Base-by-base conservation (phyloP, 192 early-diverging fungal genomes). In the Coemansia sp. region DNA sequence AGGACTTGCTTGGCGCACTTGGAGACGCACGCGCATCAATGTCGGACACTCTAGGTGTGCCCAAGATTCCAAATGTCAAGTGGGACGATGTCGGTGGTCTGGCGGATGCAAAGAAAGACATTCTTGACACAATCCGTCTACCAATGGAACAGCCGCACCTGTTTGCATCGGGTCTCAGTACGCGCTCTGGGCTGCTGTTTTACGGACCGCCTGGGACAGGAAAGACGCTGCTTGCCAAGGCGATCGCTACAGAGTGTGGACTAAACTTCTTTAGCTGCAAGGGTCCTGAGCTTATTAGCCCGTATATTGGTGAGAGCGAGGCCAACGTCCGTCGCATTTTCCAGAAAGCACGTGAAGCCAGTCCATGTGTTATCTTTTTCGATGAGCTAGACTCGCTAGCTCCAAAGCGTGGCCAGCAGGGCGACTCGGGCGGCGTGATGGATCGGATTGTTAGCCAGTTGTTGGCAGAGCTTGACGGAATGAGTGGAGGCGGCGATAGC, bases 281-380 rank as follows among this genome's bases (percentile, higher is more conserved):
- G 79, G 97, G 97, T 1, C 97, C 97, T 4, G 96, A 99, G 62
- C 79, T 98, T 21, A 81, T 98, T n/a, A 98, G 95, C 79, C 94
- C 97, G 88, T 99, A 99, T 68, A 95, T 99, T 74, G 98, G 98
- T 64, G 98, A 99, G 76, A 95, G 93, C 25, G 98, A 99, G 77
- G 92, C 92, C 1, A 98, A 99, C 62, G 98, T 99, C 2, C 86
- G 98, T 1, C 81, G 89, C 42, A 92, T 99, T 23, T 99, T 99
- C 79, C 93, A 98, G 67, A 83, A 87, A 49, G 98, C 98, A 3
- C 85, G 98, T 48, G 96, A 98, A 71, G 98, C 98, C 12, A 89
- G 91, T 31, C 98, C 98, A 1, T 98, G 95, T 68, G 94, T 99
- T 3, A 92, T 99, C 34, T 99, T 99, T 73, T 98, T 99, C 71